Evolutionary conservation across 169 alveolate species (phyloP).

Genomic region (Plasmodium yoelii): DNA sequence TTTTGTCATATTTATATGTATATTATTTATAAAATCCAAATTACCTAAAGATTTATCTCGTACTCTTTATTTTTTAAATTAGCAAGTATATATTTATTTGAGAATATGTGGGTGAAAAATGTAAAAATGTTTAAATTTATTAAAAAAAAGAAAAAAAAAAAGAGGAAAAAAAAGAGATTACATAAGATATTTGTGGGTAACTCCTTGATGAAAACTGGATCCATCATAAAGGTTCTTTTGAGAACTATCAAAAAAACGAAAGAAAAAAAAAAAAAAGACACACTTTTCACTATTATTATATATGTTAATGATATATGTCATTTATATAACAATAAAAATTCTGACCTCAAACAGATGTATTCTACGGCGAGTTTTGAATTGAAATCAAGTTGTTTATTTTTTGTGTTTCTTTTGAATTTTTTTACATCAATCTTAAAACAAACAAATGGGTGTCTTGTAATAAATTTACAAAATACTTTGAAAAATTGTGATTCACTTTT

Average conservation of each 20-base stretch:
- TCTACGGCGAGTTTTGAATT: conserved; percentile 42
- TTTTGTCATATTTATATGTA: background rate
- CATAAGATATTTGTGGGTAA: conserved; percentile 74
- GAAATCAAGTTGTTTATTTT: conserved; percentile 34
- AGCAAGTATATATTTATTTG: background rate
- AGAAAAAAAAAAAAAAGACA: conserved; percentile 27
- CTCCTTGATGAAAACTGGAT: conserved; percentile 72
- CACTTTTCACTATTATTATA: background rate
- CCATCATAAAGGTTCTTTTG: conserved; percentile 65
- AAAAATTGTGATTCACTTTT: background rate
- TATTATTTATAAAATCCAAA: background rate
- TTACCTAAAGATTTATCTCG: conserved; percentile 69
- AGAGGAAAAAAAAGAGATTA: conserved; percentile 24
- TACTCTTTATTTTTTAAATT: conserved; percentile 6
- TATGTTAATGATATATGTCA: background rate
- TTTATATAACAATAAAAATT: too few relatives aligned
- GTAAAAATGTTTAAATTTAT: background rate
- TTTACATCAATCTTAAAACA: conserved; percentile 51
- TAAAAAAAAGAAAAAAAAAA: background rate
- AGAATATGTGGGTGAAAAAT: background rate
- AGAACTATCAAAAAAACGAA: conserved; percentile 21
- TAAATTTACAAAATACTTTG: background rate
- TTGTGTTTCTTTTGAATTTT: conserved; percentile 66
- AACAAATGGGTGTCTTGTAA: conserved; percentile 1
- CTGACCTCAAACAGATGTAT: conserved; percentile 72